These are phyloP conservation scores for Thermoascus crustaceus DNA, from an alignment of 2,329 filamentous ascomycete species.

Conservation along the genomic window DNA sequence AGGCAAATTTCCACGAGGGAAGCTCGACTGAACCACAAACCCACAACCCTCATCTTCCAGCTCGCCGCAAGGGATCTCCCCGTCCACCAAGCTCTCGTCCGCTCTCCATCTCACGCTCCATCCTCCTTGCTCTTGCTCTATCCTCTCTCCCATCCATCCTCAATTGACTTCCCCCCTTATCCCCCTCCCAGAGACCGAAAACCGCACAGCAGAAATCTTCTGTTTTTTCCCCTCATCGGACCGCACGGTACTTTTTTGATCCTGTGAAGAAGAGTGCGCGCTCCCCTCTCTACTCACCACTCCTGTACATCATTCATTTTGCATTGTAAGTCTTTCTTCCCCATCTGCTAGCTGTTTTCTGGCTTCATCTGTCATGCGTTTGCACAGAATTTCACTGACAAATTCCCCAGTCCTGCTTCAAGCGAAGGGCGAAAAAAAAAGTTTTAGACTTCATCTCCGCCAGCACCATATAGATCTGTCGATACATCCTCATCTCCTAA, in stretches of 20 bases:
- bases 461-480: constrained; percentile 13
- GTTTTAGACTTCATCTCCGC: constrained; percentile 14
- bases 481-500: constrained; percentile 6
- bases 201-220: constrained; percentile 22
- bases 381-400: constrained; percentile 11
- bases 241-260: constrained; percentile 11
- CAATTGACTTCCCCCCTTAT: constrained; percentile 8
- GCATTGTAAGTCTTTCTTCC: constrained; percentile 20
- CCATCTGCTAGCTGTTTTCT: not conserved
- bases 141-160: constrained; percentile 9
- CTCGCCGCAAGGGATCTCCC: not conserved
- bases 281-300: constrained; percentile 11
- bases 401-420: constrained; percentile 10
- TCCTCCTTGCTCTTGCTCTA: constrained; percentile 7
- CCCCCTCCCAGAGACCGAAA: constrained; percentile 14
- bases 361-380: not conserved
- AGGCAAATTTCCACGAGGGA: constrained; percentile 6
- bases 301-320: constrained; percentile 17
- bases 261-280: not conserved
- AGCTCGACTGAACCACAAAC: constrained; percentile 1
- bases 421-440: constrained; percentile 16
- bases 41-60: constrained; percentile 2
- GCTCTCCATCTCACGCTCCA: constrained; percentile 10
- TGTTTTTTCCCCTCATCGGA: constrained; percentile 15
- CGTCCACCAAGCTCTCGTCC: constrained; percentile 8